Conservation (phyloP, 192 early-diverging fungal genomes). For the Umbelopsis vinacea region DNA sequence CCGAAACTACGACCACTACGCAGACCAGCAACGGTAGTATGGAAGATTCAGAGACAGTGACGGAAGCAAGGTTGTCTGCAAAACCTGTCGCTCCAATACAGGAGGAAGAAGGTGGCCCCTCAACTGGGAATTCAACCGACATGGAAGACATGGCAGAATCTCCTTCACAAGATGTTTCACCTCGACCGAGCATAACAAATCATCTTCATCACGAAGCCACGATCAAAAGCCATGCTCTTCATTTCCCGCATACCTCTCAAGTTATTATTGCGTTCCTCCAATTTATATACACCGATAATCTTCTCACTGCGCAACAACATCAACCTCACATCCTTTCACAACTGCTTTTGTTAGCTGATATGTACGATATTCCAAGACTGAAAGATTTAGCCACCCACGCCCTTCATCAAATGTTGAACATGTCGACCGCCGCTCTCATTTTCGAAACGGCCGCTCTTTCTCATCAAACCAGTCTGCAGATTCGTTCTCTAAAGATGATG, state of each 20-base stretch:
- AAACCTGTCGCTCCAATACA: not conserved
- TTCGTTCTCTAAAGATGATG: slow-evolving; percentile 61
- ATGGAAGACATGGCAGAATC: no score
- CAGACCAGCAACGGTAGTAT: not conserved
- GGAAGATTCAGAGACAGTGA: not conserved
- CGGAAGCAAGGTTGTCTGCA: slow-evolving; percentile 2
- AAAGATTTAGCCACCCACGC: slow-evolving; percentile 57
- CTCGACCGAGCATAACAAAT: not conserved
- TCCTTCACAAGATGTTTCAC: not conserved
- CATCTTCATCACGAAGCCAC: slow-evolving; percentile 28
- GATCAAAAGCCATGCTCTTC: slow-evolving; percentile 41
- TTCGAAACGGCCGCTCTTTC: slow-evolving; percentile 70
- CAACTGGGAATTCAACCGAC: no score
- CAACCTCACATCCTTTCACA: slow-evolving; percentile 71
- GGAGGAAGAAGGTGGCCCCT: no score
- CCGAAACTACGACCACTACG: not conserved
- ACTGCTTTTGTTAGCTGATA: slow-evolving; percentile 63
- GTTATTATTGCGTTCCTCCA: slow-evolving; percentile 67
- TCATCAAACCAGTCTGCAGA: slow-evolving; percentile 69
- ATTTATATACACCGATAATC: slow-evolving; percentile 68
- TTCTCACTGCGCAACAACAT: slow-evolving; percentile 70
- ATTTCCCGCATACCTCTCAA: slow-evolving; percentile 47
- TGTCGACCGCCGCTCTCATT: slow-evolving; percentile 65
- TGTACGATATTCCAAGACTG: slow-evolving; percentile 63
- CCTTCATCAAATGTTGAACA: slow-evolving; percentile 66